Evolutionary conservation across 108 stramenopile genomes (phyloP).

Genomic region (Conticribra weissflogii): DNA sequence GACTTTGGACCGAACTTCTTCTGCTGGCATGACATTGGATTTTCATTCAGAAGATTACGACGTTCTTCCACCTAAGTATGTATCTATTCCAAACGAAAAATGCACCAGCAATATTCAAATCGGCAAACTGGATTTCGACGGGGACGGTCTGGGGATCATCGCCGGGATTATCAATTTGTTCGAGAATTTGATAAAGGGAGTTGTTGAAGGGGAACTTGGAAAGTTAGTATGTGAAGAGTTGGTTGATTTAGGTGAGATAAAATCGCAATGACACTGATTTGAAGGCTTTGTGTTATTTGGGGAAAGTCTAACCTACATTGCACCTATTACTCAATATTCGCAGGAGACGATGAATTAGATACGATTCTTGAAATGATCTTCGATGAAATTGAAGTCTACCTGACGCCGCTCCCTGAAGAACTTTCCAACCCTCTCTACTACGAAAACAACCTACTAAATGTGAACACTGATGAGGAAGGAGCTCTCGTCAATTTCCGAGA

Average conservation of each 20-base stretch:
- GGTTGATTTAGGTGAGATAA: constrained; percentile 11
- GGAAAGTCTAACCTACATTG: neutral
- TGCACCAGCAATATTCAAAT: constrained; percentile 57
- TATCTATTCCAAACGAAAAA: constrained; percentile 18
- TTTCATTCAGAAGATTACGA: constrained; percentile 52
- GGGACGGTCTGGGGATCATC: constrained; percentile 52
- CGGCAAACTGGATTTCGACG: constrained; percentile 58
- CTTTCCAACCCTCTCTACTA: constrained; percentile 18
- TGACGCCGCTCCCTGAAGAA: neutral
- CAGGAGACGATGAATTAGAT: constrained; percentile 30
- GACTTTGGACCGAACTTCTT: constrained; percentile 15
- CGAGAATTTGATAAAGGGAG: constrained; percentile 50
- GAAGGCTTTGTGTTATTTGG: neutral
- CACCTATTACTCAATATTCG: neutral
- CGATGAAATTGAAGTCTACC: constrained; percentile 6
- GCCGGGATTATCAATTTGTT: constrained; percentile 55
- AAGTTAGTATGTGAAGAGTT: constrained; percentile 59
- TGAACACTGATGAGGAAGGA: constrained; percentile 14
- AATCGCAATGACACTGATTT: neutral
- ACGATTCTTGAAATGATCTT: constrained; percentile 15
- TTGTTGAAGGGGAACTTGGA: constrained; percentile 46
- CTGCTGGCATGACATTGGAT: constrained; percentile 35
- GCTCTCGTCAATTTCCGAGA: constrained; percentile 40
- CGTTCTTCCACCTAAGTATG: constrained; percentile 43
- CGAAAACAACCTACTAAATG: constrained; percentile 11